A percentile compares a stretch with the other conserved stretches of the same genome.
Conservation (phyloP, 352 stramenopile species). For the Pythium aquatile region DNA sequence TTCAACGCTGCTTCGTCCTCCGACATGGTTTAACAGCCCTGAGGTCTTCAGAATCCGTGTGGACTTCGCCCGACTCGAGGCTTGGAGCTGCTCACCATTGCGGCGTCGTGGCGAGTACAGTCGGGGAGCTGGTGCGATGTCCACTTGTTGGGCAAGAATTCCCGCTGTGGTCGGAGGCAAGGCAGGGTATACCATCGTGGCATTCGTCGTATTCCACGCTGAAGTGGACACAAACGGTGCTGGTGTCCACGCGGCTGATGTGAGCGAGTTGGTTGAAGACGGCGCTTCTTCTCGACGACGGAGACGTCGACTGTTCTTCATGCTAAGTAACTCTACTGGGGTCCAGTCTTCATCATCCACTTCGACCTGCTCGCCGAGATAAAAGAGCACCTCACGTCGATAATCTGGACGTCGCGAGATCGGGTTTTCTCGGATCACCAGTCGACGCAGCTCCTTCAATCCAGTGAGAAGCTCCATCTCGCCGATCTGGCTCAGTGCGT, state of each 20-base stretch:
- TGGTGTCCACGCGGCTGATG: not conserved
- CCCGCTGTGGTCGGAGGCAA: conserved; percentile 6
- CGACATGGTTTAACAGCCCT: conserved; percentile 6
- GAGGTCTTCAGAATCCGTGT: not conserved
- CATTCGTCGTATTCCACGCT: conserved; percentile 5
- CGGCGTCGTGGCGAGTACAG: conserved; percentile 20
- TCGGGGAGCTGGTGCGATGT: conserved; percentile 22
- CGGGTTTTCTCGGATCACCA: conserved; percentile 78
- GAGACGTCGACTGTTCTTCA: conserved; percentile 63
- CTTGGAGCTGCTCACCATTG: conserved; percentile 9
- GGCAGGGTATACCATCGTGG: conserved; percentile 21
- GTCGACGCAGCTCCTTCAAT: conserved; percentile 36
- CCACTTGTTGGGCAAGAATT: conserved; percentile 10
- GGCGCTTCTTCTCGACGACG: conserved; percentile 14
- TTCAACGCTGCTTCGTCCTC: conserved; percentile 19
- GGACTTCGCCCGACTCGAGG: not conserved
- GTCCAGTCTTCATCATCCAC: conserved; percentile 68
- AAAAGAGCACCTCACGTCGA: conserved; percentile 79
- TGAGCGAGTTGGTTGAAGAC: not conserved
- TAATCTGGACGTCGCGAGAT: conserved; percentile 73
- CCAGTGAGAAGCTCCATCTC: conserved; percentile 53
- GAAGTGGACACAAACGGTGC: not conserved
- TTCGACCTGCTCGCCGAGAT: conserved; percentile 60
- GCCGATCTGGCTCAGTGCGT: conserved; percentile 47
- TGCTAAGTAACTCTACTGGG: conserved; percentile 58